phyloP scores from a whole-genome alignment of 768 basidiomycete species.

The Leccinum aurantiacum region DNA sequence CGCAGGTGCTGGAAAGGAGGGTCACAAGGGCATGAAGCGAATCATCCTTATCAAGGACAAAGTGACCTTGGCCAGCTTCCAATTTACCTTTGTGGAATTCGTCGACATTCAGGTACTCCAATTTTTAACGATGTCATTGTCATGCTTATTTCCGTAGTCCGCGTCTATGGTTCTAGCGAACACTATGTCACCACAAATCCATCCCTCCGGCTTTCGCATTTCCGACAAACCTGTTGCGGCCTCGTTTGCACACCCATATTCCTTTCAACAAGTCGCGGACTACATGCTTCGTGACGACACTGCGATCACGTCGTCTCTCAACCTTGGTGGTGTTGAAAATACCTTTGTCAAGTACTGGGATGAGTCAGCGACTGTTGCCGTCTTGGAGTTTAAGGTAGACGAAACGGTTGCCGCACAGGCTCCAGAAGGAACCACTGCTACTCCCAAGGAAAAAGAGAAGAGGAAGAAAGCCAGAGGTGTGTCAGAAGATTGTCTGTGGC shows the following conservation, averaged over 20 bases:
- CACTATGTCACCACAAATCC: constrained; percentile 83
- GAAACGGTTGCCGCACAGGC: constrained; percentile 40
- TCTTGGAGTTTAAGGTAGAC: constrained; percentile 79
- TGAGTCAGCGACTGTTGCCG: constrained; percentile 72
- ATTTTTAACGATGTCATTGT: neutral
- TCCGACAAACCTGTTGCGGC: constrained; percentile 86
- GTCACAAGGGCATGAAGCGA: constrained; percentile 83
- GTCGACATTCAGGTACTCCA: constrained; percentile 69
- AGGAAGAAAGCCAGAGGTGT: constrained; percentile 58
- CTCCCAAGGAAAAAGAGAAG: constrained; percentile 61
- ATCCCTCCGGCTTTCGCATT: constrained; percentile 93
- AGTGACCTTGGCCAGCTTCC: constrained; percentile 83
- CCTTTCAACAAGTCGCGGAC: constrained; percentile 81
- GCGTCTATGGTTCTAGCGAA: constrained; percentile 79
- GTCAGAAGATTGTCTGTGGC: neutral
- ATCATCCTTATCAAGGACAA: constrained; percentile 90
- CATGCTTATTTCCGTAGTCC: constrained; percentile 48
- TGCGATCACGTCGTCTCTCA: constrained; percentile 63
- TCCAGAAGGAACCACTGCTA: constrained; percentile 34
- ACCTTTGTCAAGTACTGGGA: constrained; percentile 92
- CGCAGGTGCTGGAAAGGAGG: constrained; percentile 73
- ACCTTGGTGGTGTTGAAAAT: constrained; percentile 70
- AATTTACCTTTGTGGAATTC: constrained; percentile 94
- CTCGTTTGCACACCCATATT: constrained; percentile 90
- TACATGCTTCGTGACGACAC: constrained; percentile 75